A percentile compares a stretch with the other conserved stretches of the same genome.
These are phyloP conservation scores for Gloeopeniophorella convolvens DNA, from an alignment of 768 basidiomycete genomes.

Conservation along the genomic window DNA sequence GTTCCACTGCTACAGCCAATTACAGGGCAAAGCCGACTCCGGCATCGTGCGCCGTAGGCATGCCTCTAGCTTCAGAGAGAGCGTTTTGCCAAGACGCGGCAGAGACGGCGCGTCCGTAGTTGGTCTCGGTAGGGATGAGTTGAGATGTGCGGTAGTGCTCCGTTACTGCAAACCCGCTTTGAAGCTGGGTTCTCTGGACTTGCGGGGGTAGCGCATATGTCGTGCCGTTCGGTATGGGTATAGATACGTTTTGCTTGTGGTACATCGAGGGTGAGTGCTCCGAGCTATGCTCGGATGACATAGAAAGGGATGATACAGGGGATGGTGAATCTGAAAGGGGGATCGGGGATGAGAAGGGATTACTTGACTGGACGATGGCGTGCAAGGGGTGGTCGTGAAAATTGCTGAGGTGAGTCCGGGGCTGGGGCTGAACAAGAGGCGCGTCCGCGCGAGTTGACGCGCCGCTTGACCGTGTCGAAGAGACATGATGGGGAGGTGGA, in stretches of 20 bases:
- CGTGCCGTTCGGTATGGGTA: neutral
- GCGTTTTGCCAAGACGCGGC: constrained; percentile 8
- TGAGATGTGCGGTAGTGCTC: constrained; percentile 3
- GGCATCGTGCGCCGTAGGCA: neutral
- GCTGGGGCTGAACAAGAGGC: constrained; percentile 8
- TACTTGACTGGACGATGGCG: neutral
- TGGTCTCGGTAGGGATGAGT: neutral
- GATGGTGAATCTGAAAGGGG: constrained; percentile 16
- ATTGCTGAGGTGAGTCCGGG: neutral
- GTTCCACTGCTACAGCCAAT: neutral
- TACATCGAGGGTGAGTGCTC: constrained; percentile 15
- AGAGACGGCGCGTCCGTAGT: constrained; percentile 2
- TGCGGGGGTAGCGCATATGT: constrained; percentile 5
- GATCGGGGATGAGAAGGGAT: neutral
- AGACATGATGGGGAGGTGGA: constrained; percentile 14
- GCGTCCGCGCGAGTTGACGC: constrained; percentile 2
- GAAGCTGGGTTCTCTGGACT: constrained; percentile 1
- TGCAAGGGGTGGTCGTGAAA: neutral
- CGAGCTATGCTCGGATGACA: constrained; percentile 18
- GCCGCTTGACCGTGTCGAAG: constrained; percentile 1
- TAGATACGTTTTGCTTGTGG: constrained; percentile 7
- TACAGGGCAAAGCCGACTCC: constrained; percentile 7
- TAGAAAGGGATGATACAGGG: constrained; percentile 19
- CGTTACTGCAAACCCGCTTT: neutral
- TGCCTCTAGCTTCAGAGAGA: constrained; percentile 2